Evolutionary conservation across 2,329 filamentous ascomycete genomes (phyloP), one percentile per base, ranked within the genome.

Genomic region (Aspergillus sp.): DNA sequence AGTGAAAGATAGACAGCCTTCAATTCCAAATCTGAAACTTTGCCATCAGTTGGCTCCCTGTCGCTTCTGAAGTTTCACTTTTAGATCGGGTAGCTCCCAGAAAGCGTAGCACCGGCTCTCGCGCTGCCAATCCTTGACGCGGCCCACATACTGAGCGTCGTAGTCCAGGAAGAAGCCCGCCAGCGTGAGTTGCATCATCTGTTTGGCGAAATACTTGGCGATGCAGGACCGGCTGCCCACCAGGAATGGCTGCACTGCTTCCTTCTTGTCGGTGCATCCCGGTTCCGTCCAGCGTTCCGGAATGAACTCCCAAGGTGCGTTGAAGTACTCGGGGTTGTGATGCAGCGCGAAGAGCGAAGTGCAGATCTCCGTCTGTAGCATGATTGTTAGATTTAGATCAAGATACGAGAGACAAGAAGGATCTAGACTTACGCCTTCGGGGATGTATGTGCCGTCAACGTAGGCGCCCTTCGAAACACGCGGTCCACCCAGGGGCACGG

Each of bases 201-300:
- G 67, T 31, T 67, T 66, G 2, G 67, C 67, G 54, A 69, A 69
- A 31, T 69, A 68, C 55, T 69, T 69, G 45, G 67, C 67, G 49
- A 69, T 64, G 49, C 67, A 69, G 2, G 67, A 62, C 5, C 67
- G 64, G 39, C 65, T 69, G 10, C 67, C 67, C n/a, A 69, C 60
- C 10, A 69, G 31, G 52, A 69, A 69, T 7, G 67, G 64, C 61
- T 69, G 67, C 1, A 68, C 63, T 0, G 65, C 67, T 20, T 68
- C 67, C 49, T 64, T 68, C 22, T 59, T 57, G 59, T 69, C 67
- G 4, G 62, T 69, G 5, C 61, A 64, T 11, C 55, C 54, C 3
- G 61, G 54, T 16, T 69, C 56, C 9, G 74, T 65, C 73, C 73
- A 76, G 11, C 74, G 70, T 56, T 75, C 72, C 1, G 74, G 74